These are phyloP conservation scores for Nicotiana paniculata DNA, from an alignment of 257 asterid species.

Conservation along the genomic window DNA sequence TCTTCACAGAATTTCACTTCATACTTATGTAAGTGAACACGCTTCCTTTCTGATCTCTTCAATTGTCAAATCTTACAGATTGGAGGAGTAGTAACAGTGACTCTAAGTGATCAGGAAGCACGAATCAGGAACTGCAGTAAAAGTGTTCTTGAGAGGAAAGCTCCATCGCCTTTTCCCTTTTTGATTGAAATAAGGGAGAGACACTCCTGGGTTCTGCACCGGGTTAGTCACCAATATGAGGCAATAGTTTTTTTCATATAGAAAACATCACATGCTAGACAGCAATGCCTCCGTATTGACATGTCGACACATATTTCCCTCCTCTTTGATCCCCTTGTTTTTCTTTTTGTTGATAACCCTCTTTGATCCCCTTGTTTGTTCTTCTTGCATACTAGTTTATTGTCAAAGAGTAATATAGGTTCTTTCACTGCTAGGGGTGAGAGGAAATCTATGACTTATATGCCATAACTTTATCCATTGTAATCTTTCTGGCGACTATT, in stretches of 20 bases:
- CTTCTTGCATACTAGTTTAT: not conserved
- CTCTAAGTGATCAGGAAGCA: conserved; percentile 57
- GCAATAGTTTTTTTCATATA: not conserved
- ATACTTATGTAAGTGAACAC: not conserved
- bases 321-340: not conserved
- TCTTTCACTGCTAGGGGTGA: not conserved
- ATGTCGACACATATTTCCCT: not conserved
- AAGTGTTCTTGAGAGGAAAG: conserved; percentile 59
- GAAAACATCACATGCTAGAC: conserved; percentile 1
- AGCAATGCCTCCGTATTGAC: not conserved
- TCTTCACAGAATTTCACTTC: not conserved
- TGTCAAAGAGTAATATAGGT: not conserved
- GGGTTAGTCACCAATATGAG: conserved; percentile 43
- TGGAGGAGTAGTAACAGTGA: conserved; percentile 57
- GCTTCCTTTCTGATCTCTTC: not conserved
- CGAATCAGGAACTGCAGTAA: conserved; percentile 48
- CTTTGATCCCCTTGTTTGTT: not conserved
- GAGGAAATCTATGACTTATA: not conserved
- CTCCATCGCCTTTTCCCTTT: conserved; percentile 64
- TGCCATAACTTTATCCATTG: not conserved
- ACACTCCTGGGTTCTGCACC: conserved; percentile 60
- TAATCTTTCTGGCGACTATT: not conserved
- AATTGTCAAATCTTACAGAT: conserved; percentile 36
- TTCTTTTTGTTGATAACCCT: not conserved
- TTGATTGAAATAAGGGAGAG: conserved; percentile 70